Evolutionary conservation across 371 early-diverging fungal species (phyloP).

Genomic region (Nosema muscidifuracis): DNA sequence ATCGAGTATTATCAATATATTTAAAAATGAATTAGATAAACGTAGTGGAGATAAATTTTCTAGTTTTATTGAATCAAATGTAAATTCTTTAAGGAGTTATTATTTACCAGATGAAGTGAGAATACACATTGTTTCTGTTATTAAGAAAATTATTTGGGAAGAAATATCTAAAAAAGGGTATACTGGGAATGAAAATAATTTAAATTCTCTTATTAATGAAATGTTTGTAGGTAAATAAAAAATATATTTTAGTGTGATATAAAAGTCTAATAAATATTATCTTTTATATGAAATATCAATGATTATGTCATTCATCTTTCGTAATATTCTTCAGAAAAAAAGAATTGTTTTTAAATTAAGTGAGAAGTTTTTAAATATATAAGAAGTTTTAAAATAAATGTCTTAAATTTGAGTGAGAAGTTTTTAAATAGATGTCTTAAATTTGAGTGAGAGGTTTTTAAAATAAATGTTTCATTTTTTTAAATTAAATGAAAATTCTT

Average conservation of each 20-base stretch:
- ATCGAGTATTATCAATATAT: no score
- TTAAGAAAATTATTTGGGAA: slow-evolving; percentile 23
- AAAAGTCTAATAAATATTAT: background rate
- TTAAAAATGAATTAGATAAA: slow-evolving; percentile 33
- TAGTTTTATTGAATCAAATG: slow-evolving; percentile 28
- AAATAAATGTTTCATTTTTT: no score
- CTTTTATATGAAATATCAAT: no score
- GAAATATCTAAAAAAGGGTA: slow-evolving; percentile 20
- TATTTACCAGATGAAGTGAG: slow-evolving; percentile 36
- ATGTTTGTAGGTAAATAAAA: slow-evolving; percentile 23
- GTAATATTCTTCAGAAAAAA: background rate
- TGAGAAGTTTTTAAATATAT: no score
- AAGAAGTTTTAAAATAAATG: no score
- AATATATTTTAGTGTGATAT: no score
- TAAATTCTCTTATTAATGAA: slow-evolving; percentile 18
- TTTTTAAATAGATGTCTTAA: no score
- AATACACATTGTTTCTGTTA: background rate
- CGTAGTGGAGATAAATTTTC: slow-evolving; percentile 17
- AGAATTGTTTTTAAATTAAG: no score
- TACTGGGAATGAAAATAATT: background rate
- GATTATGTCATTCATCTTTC: background rate
- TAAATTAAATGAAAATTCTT: no score
- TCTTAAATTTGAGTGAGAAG: no score
- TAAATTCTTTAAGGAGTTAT: slow-evolving; percentile 24
- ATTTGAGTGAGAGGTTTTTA: no score